Evolutionary conservation across 306 rosid genomes (phyloP), one percentile per base, ranked within the genome.

Genomic region (Ziziphus jujuba): DNA sequence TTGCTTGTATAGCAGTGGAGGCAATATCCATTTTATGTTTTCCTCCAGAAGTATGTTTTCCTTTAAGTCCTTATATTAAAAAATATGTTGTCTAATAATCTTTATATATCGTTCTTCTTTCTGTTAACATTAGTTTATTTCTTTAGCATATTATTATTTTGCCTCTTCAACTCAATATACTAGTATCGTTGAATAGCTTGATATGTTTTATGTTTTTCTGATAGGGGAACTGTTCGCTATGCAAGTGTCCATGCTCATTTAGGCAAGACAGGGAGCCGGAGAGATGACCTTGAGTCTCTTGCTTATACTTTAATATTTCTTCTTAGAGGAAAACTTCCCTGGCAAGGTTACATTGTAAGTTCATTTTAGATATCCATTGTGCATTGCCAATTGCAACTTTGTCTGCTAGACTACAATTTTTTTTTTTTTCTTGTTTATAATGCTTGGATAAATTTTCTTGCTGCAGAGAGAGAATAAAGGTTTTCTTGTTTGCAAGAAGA

Each of bases 241-340:
- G 81, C 81, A 47, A 77, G 81, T 21, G 81, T 77, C 55, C 81
- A 77, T 57, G 77, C 81, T 65, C 81, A 77, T 71, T 65, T 77
- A 59, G 81, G 81, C 23, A 71, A 76, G 65, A 77, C 81, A 31
- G 81, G 81, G 40, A 77, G 81, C 68, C 81, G 81, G 36, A 71
- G 81, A 59, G 81, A 77, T 59, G 81, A 77, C 47, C 76, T 77
- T 12, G 81, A 77, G 70, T 77, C 81, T 5, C 65, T 77, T 52
- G 81, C 81, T 25, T 77, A 77, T 65, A 77, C 76, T 33, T 69
- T 77, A 35, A 51, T 77, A 51, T 77, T 77, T 67, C 81, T 77
- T 19, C 81, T 70, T 17, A 77, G 65, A 77, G 81, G 81, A 65
- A 77, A 77, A 47, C 81, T 77, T 65, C 81, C 81, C 8, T 77